phyloP scores from a whole-genome alignment of 2,329 filamentous ascomycete species.

The Phialocephala subalpina region DNA sequence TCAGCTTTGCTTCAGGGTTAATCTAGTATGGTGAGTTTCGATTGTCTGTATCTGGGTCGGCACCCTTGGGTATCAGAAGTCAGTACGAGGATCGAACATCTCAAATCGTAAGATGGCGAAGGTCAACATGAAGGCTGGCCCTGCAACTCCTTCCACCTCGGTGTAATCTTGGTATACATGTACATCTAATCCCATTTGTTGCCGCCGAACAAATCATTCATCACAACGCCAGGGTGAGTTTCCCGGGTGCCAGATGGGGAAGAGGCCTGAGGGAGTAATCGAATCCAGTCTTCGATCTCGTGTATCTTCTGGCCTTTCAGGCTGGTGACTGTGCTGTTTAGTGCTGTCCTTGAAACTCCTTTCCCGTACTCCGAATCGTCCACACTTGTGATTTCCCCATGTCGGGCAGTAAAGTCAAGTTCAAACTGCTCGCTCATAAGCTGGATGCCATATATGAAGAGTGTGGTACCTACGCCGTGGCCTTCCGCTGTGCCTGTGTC shows the following conservation, averaged over 20 bases:
- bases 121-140: too few relatives aligned
- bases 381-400: slow-evolving; percentile 16
- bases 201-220: background rate
- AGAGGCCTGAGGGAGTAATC: background rate
- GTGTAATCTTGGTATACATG: too few relatives aligned
- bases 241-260: background rate
- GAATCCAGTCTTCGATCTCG: slow-evolving; percentile 25
- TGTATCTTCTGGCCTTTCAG: slow-evolving; percentile 18
- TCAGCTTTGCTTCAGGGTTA: too few relatives aligned
- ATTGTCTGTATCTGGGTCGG: too few relatives aligned
- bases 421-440: slow-evolving; percentile 13
- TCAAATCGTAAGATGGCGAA: too few relatives aligned
- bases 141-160: too few relatives aligned
- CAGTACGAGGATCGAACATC: too few relatives aligned
- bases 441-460: background rate
- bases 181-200: background rate
- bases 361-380: background rate
- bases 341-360: background rate
- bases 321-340: background rate
- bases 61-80: too few relatives aligned
- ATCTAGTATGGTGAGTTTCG: too few relatives aligned
- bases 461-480: background rate
- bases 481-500: too few relatives aligned
- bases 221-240: background rate
- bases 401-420: slow-evolving; percentile 19